These are phyloP conservation scores for Penicillium sp. DNA, from an alignment of 2,329 filamentous ascomycete genomes.

Conservation along the genomic window DNA sequence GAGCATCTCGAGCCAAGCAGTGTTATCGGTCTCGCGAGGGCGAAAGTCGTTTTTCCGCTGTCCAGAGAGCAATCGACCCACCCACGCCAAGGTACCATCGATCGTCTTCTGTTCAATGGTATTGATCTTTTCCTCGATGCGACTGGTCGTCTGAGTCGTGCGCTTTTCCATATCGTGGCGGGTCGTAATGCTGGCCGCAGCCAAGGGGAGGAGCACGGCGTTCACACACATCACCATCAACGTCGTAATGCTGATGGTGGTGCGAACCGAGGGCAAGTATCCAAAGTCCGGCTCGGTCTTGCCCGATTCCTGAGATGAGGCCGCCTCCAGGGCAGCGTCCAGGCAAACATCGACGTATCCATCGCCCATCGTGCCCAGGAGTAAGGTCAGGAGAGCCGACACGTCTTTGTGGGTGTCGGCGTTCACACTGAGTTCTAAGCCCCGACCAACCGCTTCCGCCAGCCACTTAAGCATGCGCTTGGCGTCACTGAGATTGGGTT, in stretches of 20 bases:
- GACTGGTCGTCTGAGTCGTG: constrained; percentile 63
- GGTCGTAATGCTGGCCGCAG: constrained; percentile 82
- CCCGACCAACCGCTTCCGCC: constrained; percentile 85
- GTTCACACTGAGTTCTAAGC: constrained; percentile 80
- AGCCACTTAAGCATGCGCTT: constrained; percentile 98
- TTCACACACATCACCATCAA: constrained; percentile 89
- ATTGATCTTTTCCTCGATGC: constrained; percentile 79
- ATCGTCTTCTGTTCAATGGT: constrained; percentile 62
- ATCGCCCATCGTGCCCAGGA: constrained; percentile 82
- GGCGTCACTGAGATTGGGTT: constrained; percentile 74
- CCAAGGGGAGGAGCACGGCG: constrained; percentile 83
- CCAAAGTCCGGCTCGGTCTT: constrained; percentile 83
- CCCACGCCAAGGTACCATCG: constrained; percentile 70
- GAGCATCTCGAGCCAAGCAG: constrained; percentile 60
- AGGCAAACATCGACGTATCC: constrained; percentile 64
- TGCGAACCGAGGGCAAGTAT: constrained; percentile 72
- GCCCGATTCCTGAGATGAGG: constrained; percentile 66
- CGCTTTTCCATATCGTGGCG: constrained; percentile 83
- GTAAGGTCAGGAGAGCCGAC: constrained; percentile 70
- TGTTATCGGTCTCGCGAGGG: constrained; percentile 67
- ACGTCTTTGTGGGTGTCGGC: constrained; percentile 93
- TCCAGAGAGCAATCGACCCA: constrained; percentile 61
- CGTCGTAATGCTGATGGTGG: constrained; percentile 81
- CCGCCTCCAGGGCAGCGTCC: constrained; percentile 66
- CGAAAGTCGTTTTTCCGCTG: constrained; percentile 89